These are phyloP conservation scores for Pestalotiopsis sp. DNA, from an alignment of 2,329 filamentous ascomycete species.

Conservation along the genomic window DNA sequence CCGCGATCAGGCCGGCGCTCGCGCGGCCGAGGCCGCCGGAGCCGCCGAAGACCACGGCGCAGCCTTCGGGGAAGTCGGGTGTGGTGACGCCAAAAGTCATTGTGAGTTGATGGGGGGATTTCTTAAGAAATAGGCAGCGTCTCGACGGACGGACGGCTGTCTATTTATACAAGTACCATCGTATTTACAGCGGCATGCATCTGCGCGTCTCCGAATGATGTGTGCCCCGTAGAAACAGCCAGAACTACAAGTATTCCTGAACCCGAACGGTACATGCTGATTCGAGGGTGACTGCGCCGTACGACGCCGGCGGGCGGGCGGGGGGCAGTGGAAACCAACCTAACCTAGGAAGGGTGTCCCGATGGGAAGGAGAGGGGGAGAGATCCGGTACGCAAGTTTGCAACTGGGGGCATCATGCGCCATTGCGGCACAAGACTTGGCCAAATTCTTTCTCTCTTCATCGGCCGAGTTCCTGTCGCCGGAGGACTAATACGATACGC, in stretches of 20 bases:
- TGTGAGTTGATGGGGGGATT: neutral
- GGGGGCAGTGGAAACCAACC: neutral
- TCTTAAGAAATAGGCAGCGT: neutral
- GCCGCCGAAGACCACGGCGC: conserved; percentile 15
- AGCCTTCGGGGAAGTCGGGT: conserved; percentile 13
- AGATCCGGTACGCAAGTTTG: neutral
- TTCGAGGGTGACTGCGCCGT: neutral
- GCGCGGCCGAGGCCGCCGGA: conserved; percentile 13
- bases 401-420: neutral
- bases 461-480: neutral
- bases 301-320: neutral
- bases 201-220: neutral
- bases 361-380: neutral
- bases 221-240: neutral
- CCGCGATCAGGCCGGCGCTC: conserved; percentile 14
- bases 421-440: neutral
- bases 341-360: neutral
- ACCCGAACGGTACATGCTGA: neutral
- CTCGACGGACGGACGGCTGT: neutral
- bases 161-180: neutral
- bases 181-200: neutral
- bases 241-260: neutral
- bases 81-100: conserved; percentile 13
- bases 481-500: neutral
- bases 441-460: neutral